Evolutionary conservation across 106 monocot species (phyloP), one percentile per base, ranked within the genome.

Genomic region (Phalaenopsis equestris): DNA sequence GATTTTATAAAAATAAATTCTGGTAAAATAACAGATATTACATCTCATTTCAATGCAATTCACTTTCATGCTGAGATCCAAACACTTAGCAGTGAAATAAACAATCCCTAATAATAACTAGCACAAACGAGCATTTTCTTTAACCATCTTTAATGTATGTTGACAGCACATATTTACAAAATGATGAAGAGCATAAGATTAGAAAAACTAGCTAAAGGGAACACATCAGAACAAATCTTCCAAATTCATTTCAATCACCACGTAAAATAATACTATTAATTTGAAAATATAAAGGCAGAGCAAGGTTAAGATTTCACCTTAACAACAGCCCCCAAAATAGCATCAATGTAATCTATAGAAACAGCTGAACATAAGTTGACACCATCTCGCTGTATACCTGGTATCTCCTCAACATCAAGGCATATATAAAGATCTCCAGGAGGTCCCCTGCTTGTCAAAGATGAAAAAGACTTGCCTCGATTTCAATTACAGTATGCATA

Each of bases 341-440:
- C 99, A 82, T 99, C 99, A 78, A 91, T 83, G 67, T 95, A 99
- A 76, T 56, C 92, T 79, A 99, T 89, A 64, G 99, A 83, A 81
- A 99, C 70, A 72, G 88, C 87, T 67, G 99, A 99, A 41, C 73
- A 75, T 58, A 99, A 81, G 75, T 95, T 94, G 84, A 92, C 91
- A 48, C 95, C 99, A 85, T 95, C 99, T 64, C 99, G 88, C 82
- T 93, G 89, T 73, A 99, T 99, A 76, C 86, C 95, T 37, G 99
- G 89, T 82, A 90, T 80, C 86, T 95, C 99, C 52, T 86, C 79
- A 49, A 99, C 81, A 80, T 95, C 93, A 88, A 99, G 95, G 77
- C 89, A 93, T 76, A 99, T 93, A 86, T 88, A 99, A 80, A 99
- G 95, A 85, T 99, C 99, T 17, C 99, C 99, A 70, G 93, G 91